A percentile compares a stretch with the other conserved stretches of the same genome.
Conservation (phyloP, 352 stramenopile genomes). For the Phytopythium helicoides region DNA sequence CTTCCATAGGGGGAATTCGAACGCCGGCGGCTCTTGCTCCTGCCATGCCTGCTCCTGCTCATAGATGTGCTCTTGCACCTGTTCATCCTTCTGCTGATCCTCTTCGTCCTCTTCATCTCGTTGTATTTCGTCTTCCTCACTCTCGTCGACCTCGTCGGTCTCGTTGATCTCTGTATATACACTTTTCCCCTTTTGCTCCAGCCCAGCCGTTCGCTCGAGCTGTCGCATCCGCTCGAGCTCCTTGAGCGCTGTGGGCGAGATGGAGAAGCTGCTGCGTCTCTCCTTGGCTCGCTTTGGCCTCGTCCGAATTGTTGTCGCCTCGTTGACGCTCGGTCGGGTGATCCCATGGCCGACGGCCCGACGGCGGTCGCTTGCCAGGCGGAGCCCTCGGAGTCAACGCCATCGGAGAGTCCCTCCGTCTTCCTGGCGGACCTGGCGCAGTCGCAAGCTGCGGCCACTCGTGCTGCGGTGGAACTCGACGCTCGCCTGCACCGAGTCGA, state of each 20-base stretch:
- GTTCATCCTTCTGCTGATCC: constrained; percentile 8
- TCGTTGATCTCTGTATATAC: constrained; percentile 22
- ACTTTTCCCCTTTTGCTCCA: constrained; percentile 2
- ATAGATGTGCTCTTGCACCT: constrained; percentile 4
- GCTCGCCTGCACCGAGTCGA: constrained; percentile 8
- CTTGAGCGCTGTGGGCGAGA: constrained; percentile 46
- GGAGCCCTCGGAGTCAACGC: constrained; percentile 43
- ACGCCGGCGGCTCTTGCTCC: constrained; percentile 26
- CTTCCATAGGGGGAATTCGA: constrained; percentile 61
- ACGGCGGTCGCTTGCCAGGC: constrained; percentile 24
- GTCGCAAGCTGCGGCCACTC: constrained; percentile 44
- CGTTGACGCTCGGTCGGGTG: neutral
- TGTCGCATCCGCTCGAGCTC: constrained; percentile 40
- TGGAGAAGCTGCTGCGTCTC: constrained; percentile 62
- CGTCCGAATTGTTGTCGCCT: constrained; percentile 13
- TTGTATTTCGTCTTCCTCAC: constrained; percentile 10
- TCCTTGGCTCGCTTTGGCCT: constrained; percentile 22
- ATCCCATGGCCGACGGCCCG: constrained; percentile 20
- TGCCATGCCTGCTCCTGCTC: neutral
- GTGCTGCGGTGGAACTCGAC: constrained; percentile 51
- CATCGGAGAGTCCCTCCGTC: constrained; percentile 30
- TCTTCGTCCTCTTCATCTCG: constrained; percentile 16
- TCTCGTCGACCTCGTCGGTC: constrained; percentile 17
- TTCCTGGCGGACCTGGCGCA: constrained; percentile 43
- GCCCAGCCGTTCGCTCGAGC: constrained; percentile 10